Conservation (phyloP, 192 early-diverging fungal genomes). For the Funneliformis geosporum region DNA sequence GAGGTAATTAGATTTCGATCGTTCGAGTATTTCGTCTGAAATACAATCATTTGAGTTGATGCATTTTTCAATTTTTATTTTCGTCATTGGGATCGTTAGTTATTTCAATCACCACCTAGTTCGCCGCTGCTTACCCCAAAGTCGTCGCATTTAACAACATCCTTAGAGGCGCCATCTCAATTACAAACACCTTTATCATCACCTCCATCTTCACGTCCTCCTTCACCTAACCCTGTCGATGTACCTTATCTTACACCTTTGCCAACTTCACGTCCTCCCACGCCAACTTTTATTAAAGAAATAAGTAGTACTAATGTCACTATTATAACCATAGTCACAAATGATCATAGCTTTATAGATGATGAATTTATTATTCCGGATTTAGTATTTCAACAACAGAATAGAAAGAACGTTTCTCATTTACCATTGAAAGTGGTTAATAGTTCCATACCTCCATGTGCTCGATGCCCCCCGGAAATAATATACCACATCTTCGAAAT, state of each 20-base stretch:
- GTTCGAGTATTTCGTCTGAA: too few species aligned
- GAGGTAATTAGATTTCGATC: slow-evolving; percentile 8
- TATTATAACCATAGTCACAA: slow-evolving; percentile 6
- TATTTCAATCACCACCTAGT: slow-evolving; percentile 29
- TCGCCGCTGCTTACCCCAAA: slow-evolving; percentile 26
- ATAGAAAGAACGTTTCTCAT: background rate
- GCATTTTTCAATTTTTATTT: too few species aligned
- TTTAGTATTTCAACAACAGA: slow-evolving; percentile 1
- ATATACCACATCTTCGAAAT: slow-evolving; percentile 25
- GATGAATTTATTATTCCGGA: background rate
- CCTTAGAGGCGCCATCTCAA: slow-evolving; percentile 29
- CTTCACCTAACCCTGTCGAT: slow-evolving; percentile 19
- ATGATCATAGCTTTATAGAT: slow-evolving; percentile 10
- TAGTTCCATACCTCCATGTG: slow-evolving; percentile 28
- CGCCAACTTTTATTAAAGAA: background rate
- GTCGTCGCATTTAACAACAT: slow-evolving; percentile 23
- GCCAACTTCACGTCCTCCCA: slow-evolving; percentile 20
- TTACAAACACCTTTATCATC: slow-evolving; percentile 31
- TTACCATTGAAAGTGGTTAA: background rate
- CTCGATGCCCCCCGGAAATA: slow-evolving; percentile 28
- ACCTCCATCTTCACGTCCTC: slow-evolving; percentile 22
- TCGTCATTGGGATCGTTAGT: background rate
- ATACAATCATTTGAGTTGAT: too few species aligned
- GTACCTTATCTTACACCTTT: slow-evolving; percentile 7
- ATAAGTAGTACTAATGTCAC: background rate